A percentile compares a stretch with the other conserved stretches of the same genome.
phyloP scores from a whole-genome alignment of 495 filamentous ascomycete genomes.

The Usnea hakonensis region DNA sequence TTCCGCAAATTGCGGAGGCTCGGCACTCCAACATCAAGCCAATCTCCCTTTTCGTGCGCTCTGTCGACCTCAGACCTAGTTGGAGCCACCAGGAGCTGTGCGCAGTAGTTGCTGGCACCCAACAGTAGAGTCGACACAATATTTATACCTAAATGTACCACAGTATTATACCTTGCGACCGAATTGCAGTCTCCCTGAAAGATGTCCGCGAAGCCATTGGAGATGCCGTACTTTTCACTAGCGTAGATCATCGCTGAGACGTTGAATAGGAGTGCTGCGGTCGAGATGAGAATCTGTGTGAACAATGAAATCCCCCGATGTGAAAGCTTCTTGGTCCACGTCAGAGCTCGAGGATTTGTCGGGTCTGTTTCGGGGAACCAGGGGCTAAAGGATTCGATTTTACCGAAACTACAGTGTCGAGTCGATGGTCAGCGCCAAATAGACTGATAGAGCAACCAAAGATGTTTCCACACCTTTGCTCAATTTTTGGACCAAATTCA shows the following conservation, averaged over 20 bases:
- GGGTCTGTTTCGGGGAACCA: no score
- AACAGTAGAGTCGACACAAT: conserved; percentile 24
- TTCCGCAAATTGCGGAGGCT: conserved; percentile 26
- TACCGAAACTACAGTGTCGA: no score
- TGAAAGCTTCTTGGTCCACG: no score
- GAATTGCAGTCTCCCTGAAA: conserved; percentile 18
- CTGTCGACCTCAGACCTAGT: conserved; percentile 27
- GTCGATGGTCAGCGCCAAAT: no score
- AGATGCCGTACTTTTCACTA: neutral
- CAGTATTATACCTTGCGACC: conserved; percentile 13
- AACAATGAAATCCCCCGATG: no score
- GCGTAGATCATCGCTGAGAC: neutral
- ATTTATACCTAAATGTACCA: conserved; percentile 27
- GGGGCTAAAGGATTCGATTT: no score
- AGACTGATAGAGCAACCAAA: no score
- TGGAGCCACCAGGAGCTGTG: conserved; percentile 27
- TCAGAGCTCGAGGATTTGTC: no score
- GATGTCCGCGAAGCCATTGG: conserved; percentile 12
- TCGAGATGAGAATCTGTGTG: no score
- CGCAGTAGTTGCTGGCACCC: conserved; percentile 25
- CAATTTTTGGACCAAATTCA: no score
- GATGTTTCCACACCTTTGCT: no score
- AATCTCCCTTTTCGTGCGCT: conserved; percentile 19
- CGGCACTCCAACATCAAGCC: conserved; percentile 28
- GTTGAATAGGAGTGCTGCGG: neutral